phyloP scores from a whole-genome alignment of 805 yeast species.

The Sugiyamaella qingdaonensis region DNA sequence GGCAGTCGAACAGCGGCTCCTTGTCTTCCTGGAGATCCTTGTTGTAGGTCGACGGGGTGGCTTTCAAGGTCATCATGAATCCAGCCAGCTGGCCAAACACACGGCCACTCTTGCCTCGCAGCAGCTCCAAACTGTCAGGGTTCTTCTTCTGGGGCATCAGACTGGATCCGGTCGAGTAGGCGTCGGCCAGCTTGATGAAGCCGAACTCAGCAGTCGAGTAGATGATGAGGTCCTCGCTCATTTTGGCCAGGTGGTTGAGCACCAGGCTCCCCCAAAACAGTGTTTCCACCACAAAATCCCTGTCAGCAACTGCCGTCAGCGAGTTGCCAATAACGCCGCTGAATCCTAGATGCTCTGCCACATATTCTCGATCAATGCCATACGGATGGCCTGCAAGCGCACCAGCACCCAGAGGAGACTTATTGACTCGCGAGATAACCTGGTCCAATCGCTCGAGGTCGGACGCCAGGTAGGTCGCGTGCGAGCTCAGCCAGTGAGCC shows the following conservation, averaged over 20 bases:
- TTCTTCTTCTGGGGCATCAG: slow-evolving; percentile 99
- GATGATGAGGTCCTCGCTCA: slow-evolving; percentile 90
- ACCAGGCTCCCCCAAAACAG: slow-evolving; percentile 93
- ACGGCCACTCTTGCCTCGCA: slow-evolving; percentile 96
- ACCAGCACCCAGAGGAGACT: slow-evolving; percentile 92
- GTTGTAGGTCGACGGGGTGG: slow-evolving; percentile 97
- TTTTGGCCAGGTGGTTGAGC: slow-evolving; percentile 92
- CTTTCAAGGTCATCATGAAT: slow-evolving; percentile 91
- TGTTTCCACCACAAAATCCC: slow-evolving; percentile 95
- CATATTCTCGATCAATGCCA: slow-evolving; percentile 92
- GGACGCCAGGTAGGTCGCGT: slow-evolving; percentile 90
- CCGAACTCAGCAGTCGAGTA: slow-evolving; percentile 98
- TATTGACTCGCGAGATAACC: slow-evolving; percentile 75
- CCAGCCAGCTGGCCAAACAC: slow-evolving; percentile 94
- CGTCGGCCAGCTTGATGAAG: slow-evolving; percentile 88
- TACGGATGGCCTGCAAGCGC: slow-evolving; percentile 99
- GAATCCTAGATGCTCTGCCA: slow-evolving; percentile 79
- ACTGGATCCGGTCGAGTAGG: slow-evolving; percentile 97
- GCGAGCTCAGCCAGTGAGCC: slow-evolving; percentile 95
- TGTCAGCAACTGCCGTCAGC: slow-evolving; percentile 91
- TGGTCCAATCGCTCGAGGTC: slow-evolving; percentile 84
- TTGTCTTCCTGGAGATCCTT: slow-evolving; percentile 99
- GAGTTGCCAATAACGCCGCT: slow-evolving; percentile 90
- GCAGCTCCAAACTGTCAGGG: slow-evolving; percentile 91
- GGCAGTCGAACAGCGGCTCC: slow-evolving; percentile 93